Base-by-base conservation (phyloP, 345 rosid genomes). In the Lepidium sativum region DNA sequence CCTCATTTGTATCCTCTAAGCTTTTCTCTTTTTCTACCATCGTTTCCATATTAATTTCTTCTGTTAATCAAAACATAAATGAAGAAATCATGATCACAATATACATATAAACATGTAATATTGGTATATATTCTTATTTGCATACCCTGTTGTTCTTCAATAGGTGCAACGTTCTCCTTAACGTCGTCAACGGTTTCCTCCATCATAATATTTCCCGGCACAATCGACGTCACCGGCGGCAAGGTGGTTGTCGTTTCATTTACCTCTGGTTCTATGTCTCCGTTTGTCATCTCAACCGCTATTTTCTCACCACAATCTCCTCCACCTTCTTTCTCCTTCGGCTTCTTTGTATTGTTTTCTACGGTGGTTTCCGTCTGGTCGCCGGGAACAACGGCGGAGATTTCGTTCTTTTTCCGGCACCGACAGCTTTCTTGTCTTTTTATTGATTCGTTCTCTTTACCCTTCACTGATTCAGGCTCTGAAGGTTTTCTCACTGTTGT, bases 361-460 rank as follows among this genome's bases (percentile, higher is more conserved):
- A 60, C n/a, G 52, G 20, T 39, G 53, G 15, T 65, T 44, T 37
- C 55, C 15, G 38, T 45, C 47, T 15, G 67, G n/a, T 60, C 21
- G 1, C n/a, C 43, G 8, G 70, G 13, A 53, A 17, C 63, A n/a
- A 17, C 63, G 39, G 47, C 50, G 31, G 73, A 52, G 20, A 38
- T 49, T 9, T 57, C 38, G 15, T 31, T 67, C 6, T 31, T 41
- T 70, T 49, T 61, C 45, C 57, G 34, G 42, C 73, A 10, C 23
- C 70, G 63, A 35, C 73, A 8, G 75, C 73, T 77, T 74, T 74
- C 80, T 74, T 85, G 60, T 77, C 79, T 49, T 50, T 33, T 49
- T 1, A 58, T 23, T 33, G 65, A 39, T 31, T 56, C 65, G 14
- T 11, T 67, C 6, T 67, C 60, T 73, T 61, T 66, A 3, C 77